A percentile compares a stretch with the other conserved stretches of the same genome.
phyloP scores from a whole-genome alignment of 352 stramenopile genomes.

The Phytophthora meadii region DNA sequence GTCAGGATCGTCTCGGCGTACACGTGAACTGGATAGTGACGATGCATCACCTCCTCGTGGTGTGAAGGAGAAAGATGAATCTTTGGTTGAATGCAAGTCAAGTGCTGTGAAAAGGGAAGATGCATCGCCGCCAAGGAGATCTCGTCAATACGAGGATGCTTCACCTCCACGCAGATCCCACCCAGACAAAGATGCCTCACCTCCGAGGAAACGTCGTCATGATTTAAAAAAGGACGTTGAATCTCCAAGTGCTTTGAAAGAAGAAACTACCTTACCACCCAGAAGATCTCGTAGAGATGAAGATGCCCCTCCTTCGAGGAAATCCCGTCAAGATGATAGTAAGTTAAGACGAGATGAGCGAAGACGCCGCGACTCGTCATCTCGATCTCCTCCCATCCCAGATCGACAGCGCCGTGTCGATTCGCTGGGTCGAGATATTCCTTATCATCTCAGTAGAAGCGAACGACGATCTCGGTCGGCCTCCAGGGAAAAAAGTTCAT shows the following conservation, averaged over 20 bases:
- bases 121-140: too few species aligned
- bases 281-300: slow-evolving; percentile 18
- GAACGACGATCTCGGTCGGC: slow-evolving; percentile 9
- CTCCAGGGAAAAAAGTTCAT: slow-evolving; percentile 3
- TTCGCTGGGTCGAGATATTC: slow-evolving; percentile 41
- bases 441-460: slow-evolving; percentile 12
- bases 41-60: slow-evolving; percentile 29
- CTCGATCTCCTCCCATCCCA: slow-evolving; percentile 14
- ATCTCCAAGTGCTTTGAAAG: slow-evolving; percentile 3
- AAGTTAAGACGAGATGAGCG: slow-evolving; percentile 8
- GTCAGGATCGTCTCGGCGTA: not conserved
- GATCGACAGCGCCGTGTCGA: slow-evolving; percentile 35
- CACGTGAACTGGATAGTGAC: slow-evolving; percentile 11
- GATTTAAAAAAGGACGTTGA: slow-evolving; percentile 6
- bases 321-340: slow-evolving; percentile 20
- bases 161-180: too few species aligned
- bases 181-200: too few species aligned
- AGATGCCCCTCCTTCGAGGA: slow-evolving; percentile 34
- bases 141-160: too few species aligned
- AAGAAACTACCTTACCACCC: slow-evolving; percentile 27
- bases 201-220: too few species aligned
- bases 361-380: slow-evolving; percentile 7
- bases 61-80: too few species aligned
- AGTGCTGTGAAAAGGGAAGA: too few species aligned
- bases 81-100: too few species aligned